Conservation (phyloP, 2,329 filamentous ascomycete species). For the Pestalotiopsis sp. region DNA sequence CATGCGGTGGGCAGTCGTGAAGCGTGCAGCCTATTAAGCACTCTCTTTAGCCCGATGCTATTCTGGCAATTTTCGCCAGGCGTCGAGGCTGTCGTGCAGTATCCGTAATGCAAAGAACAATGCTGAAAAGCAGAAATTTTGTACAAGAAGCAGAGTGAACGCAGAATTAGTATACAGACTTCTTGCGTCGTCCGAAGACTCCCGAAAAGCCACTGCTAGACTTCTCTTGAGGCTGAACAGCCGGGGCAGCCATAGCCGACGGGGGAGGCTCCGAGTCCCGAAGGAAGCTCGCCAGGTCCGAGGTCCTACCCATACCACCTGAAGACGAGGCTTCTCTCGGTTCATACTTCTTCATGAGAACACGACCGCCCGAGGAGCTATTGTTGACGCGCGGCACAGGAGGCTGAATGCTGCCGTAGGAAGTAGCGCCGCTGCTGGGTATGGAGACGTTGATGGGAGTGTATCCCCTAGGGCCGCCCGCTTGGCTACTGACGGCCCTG, state of each 20-base stretch:
- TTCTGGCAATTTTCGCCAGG: not conserved
- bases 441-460: conserved; percentile 19
- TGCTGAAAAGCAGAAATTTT: conserved; percentile 16
- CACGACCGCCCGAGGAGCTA: conserved; percentile 39
- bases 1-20: not conserved
- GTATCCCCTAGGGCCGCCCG: conserved; percentile 6
- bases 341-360: conserved; percentile 61
- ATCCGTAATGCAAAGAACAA: not conserved
- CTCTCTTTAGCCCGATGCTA: not conserved
- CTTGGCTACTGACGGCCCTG: conserved; percentile 6
- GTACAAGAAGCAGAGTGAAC: conserved; percentile 20
- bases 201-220: conserved; percentile 45
- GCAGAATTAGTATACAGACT: conserved; percentile 37
- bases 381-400: conserved; percentile 19
- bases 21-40: not conserved
- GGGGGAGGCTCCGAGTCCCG: conserved; percentile 68
- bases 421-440: conserved; percentile 1
- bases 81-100: not conserved
- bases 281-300: conserved; percentile 75
- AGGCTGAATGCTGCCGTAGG: not conserved
- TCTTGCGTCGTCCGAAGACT: conserved; percentile 55
- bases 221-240: conserved; percentile 37
- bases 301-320: conserved; percentile 50
- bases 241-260: conserved; percentile 28
- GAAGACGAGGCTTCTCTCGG: conserved; percentile 51